Base-by-base conservation (phyloP, 352 stramenopile genomes). In the Phytophthora foliorum region DNA sequence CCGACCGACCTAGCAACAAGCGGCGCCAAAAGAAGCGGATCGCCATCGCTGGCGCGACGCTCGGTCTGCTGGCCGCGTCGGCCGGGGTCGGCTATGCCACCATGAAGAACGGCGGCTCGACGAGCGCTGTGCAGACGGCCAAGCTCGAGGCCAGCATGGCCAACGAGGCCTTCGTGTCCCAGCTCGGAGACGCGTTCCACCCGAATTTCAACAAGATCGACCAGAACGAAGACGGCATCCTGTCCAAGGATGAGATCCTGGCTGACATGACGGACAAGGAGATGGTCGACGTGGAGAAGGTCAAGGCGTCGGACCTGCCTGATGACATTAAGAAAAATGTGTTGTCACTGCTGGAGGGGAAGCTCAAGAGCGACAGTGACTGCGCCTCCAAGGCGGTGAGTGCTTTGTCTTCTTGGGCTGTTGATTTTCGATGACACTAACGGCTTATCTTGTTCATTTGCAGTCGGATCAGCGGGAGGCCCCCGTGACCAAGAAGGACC, bases 11-110 rank as follows among this genome's bases (percentile, higher is more conserved):
- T 4, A 74, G 67, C 51, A 60, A 63, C 10, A 75, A 70, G 49
- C 80, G 72, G n/a, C 78, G 81, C 49, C 66, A 85, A 52, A 86
- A 85, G 71, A 88, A 86, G 55, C 76, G 82, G 34, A 62, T 88
- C 52, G 72, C 72, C 0, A 54, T 84, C 14, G 77, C 73, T 19
- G 82, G 80, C 27, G 82, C 79, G 22, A 82, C 76, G 10, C 45
- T 88, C 42, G 69, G 77, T 4, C 39, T 88, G 25, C 55, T 90
- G 34, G 80, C 78, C 2, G 78, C 74, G 0, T 80, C 76, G 11
- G 77, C 76, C 1, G 69, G 77, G 5, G 69, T 87, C 5, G 80
- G 82, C 6, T 90, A 89, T 53, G 65, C 74, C 10, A 71, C 76
- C 8, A 62, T 86, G 62, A 63, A 52, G 36, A 62, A 19, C 27